Base-by-base conservation (phyloP, 2,329 filamentous ascomycete species). In the Colletotrichum chrysophilum region DNA sequence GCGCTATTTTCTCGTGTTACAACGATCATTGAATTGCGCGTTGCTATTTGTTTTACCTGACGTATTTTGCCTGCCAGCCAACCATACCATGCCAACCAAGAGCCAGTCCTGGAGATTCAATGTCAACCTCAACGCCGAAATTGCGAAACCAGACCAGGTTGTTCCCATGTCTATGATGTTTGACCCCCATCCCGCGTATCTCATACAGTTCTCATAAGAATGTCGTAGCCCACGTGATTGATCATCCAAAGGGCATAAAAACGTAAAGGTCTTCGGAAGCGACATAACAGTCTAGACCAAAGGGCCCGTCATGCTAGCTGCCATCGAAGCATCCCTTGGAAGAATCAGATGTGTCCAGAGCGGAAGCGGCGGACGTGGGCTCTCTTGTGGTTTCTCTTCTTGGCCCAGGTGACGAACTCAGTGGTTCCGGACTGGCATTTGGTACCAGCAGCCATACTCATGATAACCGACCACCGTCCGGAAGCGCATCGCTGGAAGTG, bases 401-500 rank as follows among this genome's bases (percentile, higher is more conserved):
- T 78, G 34, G 67, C 32, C 77, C 79, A 77, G 28, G 77, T 77
- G 56, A 86, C 80, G 21, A 77, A 70, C 24, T 80, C 77, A 24
- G 72, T 75, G 43, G 79, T 75, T 67, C 81, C 83, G 26, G 80
- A 77, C 71, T 81, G 77, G 82, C 91, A 93, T 32, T 83, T 83
- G 16, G 89, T 92, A 48, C 91, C 91, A 2, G 85, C 77, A 2
- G 91, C 88, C 86, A 93, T 87, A 43, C 83, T 79, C 74, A 89
- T 85, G 52, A 85, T 76, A 7, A 78, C 80, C 21, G 88, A 87
- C 91, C 91, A 93, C 70, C 82, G 78, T 7, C 91, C 91, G 16
- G 86, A 89, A n/a, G 90, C 91, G 78, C 91, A 93, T 71, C 91
- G 90, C 83, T 93, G 91, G 86, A 91, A 93, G 66, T 87, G 85